Evolutionary conservation across 2,329 filamentous ascomycete genomes (phyloP).

Genomic region (Fusarium annulatum): DNA sequence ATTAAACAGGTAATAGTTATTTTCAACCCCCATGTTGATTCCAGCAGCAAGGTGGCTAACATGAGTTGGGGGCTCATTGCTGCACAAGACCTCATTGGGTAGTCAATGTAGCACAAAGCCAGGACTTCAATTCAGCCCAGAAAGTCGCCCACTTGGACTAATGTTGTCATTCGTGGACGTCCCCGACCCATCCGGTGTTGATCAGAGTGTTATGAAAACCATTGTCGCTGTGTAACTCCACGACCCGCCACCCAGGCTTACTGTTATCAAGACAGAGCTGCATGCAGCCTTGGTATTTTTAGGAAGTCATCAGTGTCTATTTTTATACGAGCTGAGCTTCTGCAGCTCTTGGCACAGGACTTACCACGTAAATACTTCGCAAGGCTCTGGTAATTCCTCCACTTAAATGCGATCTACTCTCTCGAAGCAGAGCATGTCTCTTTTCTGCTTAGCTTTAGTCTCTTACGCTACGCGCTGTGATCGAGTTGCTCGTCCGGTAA

Average conservation of each 20-base stretch:
- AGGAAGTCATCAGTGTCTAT: too few species aligned
- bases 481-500: accelerated
- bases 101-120: background rate
- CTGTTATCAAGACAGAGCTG: too few species aligned
- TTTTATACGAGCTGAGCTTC: accelerated
- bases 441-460: too few species aligned
- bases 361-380: accelerated
- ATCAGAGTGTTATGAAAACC: background rate
- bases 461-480: too few species aligned
- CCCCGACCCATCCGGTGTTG: background rate
- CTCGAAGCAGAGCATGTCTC: accelerated
- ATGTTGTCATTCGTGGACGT: background rate
- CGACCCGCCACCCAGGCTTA: too few species aligned
- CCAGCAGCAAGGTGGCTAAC: accelerated
- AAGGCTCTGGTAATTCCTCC: accelerated
- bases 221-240: accelerated
- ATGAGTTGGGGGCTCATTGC: background rate
- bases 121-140: accelerated
- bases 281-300: too few species aligned
- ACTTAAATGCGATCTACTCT: accelerated
- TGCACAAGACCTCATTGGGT: background rate
- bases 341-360: background rate
- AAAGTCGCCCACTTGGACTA: too few species aligned
- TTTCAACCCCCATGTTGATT: background rate
- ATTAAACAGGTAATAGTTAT: too few species aligned